Evolutionary conservation across 2,329 filamentous ascomycete genomes (phyloP), one percentile per base, ranked within the genome.

Genomic region (Aspergillus texensis): DNA sequence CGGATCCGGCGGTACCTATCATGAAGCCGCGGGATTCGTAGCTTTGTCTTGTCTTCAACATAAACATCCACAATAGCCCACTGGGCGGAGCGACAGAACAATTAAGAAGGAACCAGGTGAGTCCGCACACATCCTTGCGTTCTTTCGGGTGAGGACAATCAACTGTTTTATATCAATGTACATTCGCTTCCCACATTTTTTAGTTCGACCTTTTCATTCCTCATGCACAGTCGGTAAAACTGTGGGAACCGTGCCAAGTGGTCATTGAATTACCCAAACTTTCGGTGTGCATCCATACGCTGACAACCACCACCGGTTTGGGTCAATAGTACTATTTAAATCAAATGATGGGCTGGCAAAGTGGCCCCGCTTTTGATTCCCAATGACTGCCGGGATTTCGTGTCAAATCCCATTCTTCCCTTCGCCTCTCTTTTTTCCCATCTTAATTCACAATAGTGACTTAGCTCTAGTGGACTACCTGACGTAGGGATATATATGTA

Each of bases 1-100:
- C 71, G 72, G 72, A 73, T 72, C 69, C 67, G 72, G 73, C 72
- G 72, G 72, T 74, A 69, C 69, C 71, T 70, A 73, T 69, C 66
- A 73, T 68, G 62, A 66, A 63, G 56, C 65, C 62, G 64, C 67
- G 67, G 63, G 64, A 62, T 64, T 64, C 61, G 63, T 61, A 63
- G 65, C 65, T 70, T 65, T 61, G 63, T 61, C 68, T 63, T 63
- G 57, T 67, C 67, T 64, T 65, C 64, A 67, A 62, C 55, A 57
- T 55, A 59, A 58, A 55, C 58, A 58, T 50, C 61, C 63, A 62
- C 41, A 57, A 50, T 52, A 54, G 48, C 62, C 60, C 60, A 58
- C 39, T 39, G 57, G 57, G 62, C 57, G 57, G 62, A 57, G 58
- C 60, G 59, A 60, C 30, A 52, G 61, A 52, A 65, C 24, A 43